Evolutionary conservation across 495 filamentous ascomycete genomes (phyloP).

Genomic region (Neurospora sp.): DNA sequence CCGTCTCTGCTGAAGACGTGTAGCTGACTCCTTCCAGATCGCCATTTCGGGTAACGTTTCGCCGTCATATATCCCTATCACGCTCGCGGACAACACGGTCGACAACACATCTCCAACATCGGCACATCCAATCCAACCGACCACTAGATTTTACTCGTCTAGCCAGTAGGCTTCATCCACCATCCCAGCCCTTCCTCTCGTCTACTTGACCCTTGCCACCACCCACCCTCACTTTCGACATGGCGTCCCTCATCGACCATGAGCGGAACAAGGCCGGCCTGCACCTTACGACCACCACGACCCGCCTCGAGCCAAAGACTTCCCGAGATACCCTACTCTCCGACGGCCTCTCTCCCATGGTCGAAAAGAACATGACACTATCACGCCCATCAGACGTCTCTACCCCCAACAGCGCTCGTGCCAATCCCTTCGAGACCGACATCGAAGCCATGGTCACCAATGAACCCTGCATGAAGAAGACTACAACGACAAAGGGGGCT

Average conservation of each 20-base stretch:
- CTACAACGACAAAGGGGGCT: slow-evolving; percentile 21
- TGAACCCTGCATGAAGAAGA: slow-evolving; percentile 19
- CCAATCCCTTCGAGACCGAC: slow-evolving; percentile 39
- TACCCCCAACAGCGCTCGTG: slow-evolving; percentile 24
- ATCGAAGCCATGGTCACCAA: slow-evolving; percentile 35
- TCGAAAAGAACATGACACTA: slow-evolving; percentile 17
- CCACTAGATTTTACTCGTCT: neutral
- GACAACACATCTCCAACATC: neutral
- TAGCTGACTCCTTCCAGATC: slow-evolving; percentile 12
- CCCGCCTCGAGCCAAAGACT: slow-evolving; percentile 11
- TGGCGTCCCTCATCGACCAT: slow-evolving; percentile 15
- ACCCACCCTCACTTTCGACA: slow-evolving; percentile 3
- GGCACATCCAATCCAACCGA: neutral
- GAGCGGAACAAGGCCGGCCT: slow-evolving; percentile 23
- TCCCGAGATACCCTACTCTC: slow-evolving; percentile 21
- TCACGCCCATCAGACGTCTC: slow-evolving; percentile 26
- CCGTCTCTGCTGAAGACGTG: neutral
- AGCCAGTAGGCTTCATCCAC: neutral
- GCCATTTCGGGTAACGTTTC: neutral
- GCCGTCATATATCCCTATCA: neutral
- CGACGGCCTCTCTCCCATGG: slow-evolving; percentile 14
- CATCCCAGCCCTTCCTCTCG: neutral
- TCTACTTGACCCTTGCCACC: neutral
- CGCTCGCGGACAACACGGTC: neutral
- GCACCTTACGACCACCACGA: slow-evolving; percentile 21